A percentile compares a stretch with the other conserved stretches of the same genome.
phyloP scores from a whole-genome alignment of 2,329 filamentous ascomycete genomes.

The Juglanconis juglandina region DNA sequence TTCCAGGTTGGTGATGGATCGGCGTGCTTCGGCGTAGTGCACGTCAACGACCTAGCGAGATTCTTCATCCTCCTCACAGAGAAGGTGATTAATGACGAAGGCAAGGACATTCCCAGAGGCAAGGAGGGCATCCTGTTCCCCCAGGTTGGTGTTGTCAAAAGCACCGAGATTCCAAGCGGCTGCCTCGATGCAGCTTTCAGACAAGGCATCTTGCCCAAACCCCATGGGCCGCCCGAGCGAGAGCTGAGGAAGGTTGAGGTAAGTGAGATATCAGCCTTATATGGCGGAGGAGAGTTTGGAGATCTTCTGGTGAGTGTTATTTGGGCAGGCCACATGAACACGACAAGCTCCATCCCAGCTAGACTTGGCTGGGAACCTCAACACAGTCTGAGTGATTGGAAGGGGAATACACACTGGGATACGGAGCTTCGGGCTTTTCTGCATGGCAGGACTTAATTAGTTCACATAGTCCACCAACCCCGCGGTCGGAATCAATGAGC shows the following conservation, averaged over 20 bases:
- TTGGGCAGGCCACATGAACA: conserved; percentile 8
- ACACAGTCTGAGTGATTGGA: neutral
- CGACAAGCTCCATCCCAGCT: neutral
- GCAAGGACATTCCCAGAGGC: conserved; percentile 11
- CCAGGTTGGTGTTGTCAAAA: conserved; percentile 44
- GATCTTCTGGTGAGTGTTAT: neutral
- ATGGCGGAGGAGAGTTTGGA: neutral
- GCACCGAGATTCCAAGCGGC: neutral
- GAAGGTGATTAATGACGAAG: neutral
- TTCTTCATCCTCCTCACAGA: neutral
- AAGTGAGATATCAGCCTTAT: neutral
- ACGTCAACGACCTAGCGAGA: conserved; percentile 4
- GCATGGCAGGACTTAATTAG: neutral
- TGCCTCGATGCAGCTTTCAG: neutral
- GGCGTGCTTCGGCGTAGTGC: neutral
- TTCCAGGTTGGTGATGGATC: neutral
- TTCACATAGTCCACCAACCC: too few species aligned
- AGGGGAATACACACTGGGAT: neutral
- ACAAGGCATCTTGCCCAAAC: neutral
- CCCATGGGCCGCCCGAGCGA: neutral
- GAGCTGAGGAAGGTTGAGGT: neutral
- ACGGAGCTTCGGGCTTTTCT: neutral
- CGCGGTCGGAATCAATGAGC: too few species aligned
- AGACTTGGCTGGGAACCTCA: conserved; percentile 4
- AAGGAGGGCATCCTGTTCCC: conserved; percentile 51